Base-by-base conservation (phyloP, 2,329 filamentous ascomycete species). In the Colletotrichum viniferum region DNA sequence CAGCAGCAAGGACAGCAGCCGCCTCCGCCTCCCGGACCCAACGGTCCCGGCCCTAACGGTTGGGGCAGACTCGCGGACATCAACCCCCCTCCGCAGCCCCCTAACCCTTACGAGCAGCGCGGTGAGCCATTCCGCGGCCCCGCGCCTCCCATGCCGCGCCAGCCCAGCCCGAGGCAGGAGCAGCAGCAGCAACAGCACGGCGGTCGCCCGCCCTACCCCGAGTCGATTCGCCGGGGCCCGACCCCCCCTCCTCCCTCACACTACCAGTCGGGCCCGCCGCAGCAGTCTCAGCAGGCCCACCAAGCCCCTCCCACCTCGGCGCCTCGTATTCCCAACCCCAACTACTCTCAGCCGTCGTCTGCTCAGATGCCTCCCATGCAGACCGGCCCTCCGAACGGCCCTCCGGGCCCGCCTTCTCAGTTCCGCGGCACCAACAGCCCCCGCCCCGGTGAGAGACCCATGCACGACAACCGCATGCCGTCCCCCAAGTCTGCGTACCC, bases 401-500 rank as follows among this genome's bases (percentile, higher is more conserved):
- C 90, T 43, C 83, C 86, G 6, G 88, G 88, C 65, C 85, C 87
- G 21, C 86, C 95, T 79, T 93, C 95, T 79, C 91, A 93, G 21
- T 98, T 96, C 86, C 92, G 93, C 36, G 81, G 83, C 73, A 91
- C 93, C 34, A 92, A 92, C 80, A 97, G 94, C 83, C 95, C 96
- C 75, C 92, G 95, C n/a, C 92, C 94, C 66, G 96, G 98, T 78
- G 93, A 96, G 62, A 92, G 96, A 68, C 94, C 94, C 2, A 90
- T 97, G 77, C 91, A 96, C 78, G 96, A 98, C 78, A 95, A 94
- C 81, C 92, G 94, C 76, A 94, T 96, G 85, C 92, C 95, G n/a
- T 98, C 96, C n/a, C 96, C 96, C 74, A 96, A 96, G 81, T 94
- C 95, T 52, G 92, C 92, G 9, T 98, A 97, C 81, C 93, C 94